Base-by-base conservation (phyloP, 2,329 filamentous ascomycete genomes). In the Mariannaea elegans region DNA sequence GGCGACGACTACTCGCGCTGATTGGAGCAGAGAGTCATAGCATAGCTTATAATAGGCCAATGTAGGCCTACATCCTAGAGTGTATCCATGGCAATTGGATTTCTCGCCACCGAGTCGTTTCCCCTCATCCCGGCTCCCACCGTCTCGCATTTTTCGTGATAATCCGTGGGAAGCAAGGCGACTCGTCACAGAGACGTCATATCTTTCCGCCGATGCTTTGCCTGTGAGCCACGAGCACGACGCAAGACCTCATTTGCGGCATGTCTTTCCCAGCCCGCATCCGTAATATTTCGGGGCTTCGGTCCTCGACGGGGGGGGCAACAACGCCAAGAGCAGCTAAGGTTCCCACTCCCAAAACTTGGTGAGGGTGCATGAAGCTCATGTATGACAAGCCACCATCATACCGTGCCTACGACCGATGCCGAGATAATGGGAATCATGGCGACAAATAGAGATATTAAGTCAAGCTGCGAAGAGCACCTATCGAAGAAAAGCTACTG, bases 261-360 rank as follows among this genome's bases (percentile, higher is more conserved):
- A 9, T 44, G 41, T 44, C 41, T 24, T 44, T 44, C 41, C 41
- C 41, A 27, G 24, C 21, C 6, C n/a, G 48, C 24, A 29, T 16
- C 56, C 48, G 48, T 36, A 23, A 44, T 53, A 13, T 47, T 48
- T 54, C 49, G 56, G 56, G 48, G 41, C 42, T 41, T 52, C 49
- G 14, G 24, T 16, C 24, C 18, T 24, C 23, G 8, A 45, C 39
- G 38, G n/a, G n/a, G 29, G 41, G 38, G 41, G 45, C 31, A 31
- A 14, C 18, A 21, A 19, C 19, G 39, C 29, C 50, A 42, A 44
- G 38, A 24, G 19, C 38, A 42, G 5, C 13, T 21, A 42, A 9
- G 38, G 23, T 42, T 44, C 21, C 29, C 38, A 38, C 14, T n/a
- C 2, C 21, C 23, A 44, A 24, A 44, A 44, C 4, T 27, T 19